Percentiles rank a stretch among this genome's conserved stretches.
phyloP scores from a whole-genome alignment of 192 early-diverging fungal species.

The Backusella liffmaniae region DNA sequence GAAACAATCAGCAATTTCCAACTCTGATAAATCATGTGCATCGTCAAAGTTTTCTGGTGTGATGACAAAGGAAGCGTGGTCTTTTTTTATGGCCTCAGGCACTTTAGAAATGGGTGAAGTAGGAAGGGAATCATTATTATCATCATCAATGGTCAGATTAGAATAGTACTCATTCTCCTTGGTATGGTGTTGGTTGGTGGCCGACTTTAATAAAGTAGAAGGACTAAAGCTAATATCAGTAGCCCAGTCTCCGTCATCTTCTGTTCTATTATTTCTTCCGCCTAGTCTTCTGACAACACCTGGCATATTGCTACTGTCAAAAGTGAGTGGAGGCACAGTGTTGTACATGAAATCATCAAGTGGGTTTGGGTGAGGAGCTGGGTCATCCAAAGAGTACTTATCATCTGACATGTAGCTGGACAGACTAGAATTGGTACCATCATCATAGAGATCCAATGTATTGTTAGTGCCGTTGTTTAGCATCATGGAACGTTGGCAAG shows the following conservation, averaged over 20 bases:
- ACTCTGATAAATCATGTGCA: neutral
- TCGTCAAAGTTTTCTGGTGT: neutral
- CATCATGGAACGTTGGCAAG: neutral
- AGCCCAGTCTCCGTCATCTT: conserved; percentile 18
- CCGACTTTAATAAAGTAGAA: neutral
- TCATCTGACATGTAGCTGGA: conserved; percentile 13
- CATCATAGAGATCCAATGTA: conserved; percentile 3
- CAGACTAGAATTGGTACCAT: conserved; percentile 17
- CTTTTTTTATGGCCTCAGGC: neutral
- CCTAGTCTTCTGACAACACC: neutral
- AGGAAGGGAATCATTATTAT: neutral
- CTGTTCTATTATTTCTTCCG: neutral
- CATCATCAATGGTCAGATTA: neutral
- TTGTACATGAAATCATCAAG: conserved; percentile 21
- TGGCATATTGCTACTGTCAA: neutral
- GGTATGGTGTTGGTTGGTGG: neutral
- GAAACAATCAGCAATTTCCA: neutral
- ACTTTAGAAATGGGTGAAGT: neutral
- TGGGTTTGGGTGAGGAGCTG: neutral
- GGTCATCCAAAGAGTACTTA: conserved; percentile 11
- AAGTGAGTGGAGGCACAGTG: neutral
- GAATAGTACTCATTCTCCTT: conserved; percentile 4
- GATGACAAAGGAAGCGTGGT: neutral
- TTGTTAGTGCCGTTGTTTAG: neutral
- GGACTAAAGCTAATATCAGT: conserved; percentile 1